Evolutionary conservation across 1,284 basidiomycete species (phyloP).

Genomic region (Cutaneotrichosporon cyanovorans): DNA sequence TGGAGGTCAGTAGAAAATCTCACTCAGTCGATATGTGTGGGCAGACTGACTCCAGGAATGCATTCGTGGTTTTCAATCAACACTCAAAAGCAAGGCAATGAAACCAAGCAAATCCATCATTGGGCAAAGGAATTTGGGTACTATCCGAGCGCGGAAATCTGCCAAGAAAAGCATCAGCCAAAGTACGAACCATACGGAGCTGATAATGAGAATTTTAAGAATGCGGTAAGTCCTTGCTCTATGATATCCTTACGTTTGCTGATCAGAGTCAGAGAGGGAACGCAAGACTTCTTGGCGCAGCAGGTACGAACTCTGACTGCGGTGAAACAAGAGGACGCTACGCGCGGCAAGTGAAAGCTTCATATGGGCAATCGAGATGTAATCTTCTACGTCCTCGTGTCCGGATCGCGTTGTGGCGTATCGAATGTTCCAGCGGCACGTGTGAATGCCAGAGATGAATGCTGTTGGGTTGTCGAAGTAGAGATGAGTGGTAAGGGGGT

Average conservation of each 20-base stretch:
- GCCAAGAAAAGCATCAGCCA: constrained; percentile 72
- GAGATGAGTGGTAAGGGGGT: too few species aligned
- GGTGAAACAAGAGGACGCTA: constrained; percentile 23
- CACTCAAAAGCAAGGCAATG: constrained; percentile 63
- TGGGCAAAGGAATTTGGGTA: constrained; percentile 76
- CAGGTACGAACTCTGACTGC: constrained; percentile 52
- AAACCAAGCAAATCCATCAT: constrained; percentile 87
- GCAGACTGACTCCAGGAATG: constrained; percentile 56
- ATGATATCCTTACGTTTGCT: background rate
- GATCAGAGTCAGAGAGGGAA: constrained; percentile 55
- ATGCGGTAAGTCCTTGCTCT: constrained; percentile 63
- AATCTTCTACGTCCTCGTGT: too few species aligned
- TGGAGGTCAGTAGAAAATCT: constrained; percentile 54
- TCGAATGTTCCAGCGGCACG: too few species aligned
- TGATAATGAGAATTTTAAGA: constrained; percentile 81
- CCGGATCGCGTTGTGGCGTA: too few species aligned
- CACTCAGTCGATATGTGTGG: background rate
- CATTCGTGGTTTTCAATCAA: constrained; percentile 68
- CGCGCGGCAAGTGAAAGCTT: background rate
- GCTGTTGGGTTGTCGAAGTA: too few species aligned
- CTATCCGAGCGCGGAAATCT: constrained; percentile 88
- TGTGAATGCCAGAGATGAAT: too few species aligned
- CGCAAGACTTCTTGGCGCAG: constrained; percentile 80
- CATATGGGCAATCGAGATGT: too few species aligned
- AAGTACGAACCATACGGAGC: constrained; percentile 63